Base-by-base conservation (phyloP, 1,284 basidiomycete species). In the Thelephora terrestris region DNA sequence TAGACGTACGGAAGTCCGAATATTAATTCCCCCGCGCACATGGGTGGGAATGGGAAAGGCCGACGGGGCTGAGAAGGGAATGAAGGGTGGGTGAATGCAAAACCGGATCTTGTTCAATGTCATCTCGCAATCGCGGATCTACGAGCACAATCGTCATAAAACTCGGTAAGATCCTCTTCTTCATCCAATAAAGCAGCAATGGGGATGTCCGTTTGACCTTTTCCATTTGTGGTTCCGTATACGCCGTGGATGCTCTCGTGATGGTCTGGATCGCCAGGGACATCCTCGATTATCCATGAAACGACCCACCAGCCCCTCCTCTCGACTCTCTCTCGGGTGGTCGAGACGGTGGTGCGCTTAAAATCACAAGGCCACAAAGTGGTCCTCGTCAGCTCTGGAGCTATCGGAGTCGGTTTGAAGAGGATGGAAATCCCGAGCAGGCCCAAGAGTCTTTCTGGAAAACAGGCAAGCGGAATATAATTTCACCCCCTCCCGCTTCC, bases 361-460 rank as follows among this genome's bases (percentile, higher is more conserved):
- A 81, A 85, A 44, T 69, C 73, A 4, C 71, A 82, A 37, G 95
- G 95, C 0, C 95, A 99, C 69, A 85, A 89, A 56, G 91, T 99
- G 49, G 90, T 98, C 2, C 79, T 99, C 12, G 93, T 97, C 49
- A 93, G 88, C 55, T 96, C 93, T 10, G 95, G 95, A 0, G 96
- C 95, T 14, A 98, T 99, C 50, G 96, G 88, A 1, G 90, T 98
- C 34, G 96, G 95, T 0, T 65, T 97, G 48, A 84, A 93, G 60
- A 77, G 92, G 39, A 99, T 99, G 95, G 75, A 81, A 29, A 70
- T 96, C 54, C 76, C 81, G 16, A 81, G 78, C 49, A 75, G 78
- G 51, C 91, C 93, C 1, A 95, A 94, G 58, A 82, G 77, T 48
- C 67, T 99, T 14, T 84, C 88, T 3, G 90, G 91, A 49, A 94